phyloP scores from a whole-genome alignment of 345 rosid genomes.

The Kandelia obovata region DNA sequence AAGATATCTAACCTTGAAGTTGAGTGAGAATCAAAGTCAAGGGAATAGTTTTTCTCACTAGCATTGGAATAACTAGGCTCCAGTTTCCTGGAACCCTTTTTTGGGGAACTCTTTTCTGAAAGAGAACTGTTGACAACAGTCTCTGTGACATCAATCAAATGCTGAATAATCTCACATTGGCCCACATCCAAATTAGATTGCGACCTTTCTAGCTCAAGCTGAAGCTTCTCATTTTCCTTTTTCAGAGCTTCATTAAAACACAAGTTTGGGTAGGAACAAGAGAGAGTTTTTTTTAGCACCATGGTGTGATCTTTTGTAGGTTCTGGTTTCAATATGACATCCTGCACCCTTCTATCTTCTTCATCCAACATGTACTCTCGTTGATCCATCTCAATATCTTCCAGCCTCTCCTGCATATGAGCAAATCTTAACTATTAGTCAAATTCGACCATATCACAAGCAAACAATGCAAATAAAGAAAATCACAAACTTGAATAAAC shows the following conservation, averaged over 20 bases:
- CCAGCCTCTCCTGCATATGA: slow-evolving; percentile 69
- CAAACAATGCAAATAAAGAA: background rate
- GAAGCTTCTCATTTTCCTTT: slow-evolving; percentile 78
- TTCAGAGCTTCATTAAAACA: slow-evolving; percentile 73
- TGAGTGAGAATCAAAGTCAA: slow-evolving; percentile 40
- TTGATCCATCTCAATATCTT: slow-evolving; percentile 86
- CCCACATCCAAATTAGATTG: slow-evolving; percentile 74
- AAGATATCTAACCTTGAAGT: slow-evolving; percentile 57
- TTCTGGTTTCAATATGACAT: slow-evolving; percentile 69
- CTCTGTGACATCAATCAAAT: slow-evolving; percentile 77
- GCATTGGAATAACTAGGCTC: slow-evolving; percentile 46
- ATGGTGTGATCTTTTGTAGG: slow-evolving; percentile 58
- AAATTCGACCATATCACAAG: background rate
- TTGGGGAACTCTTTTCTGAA: slow-evolving; percentile 41
- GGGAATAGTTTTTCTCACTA: slow-evolving; percentile 42
- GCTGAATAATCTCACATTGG: slow-evolving; percentile 91
- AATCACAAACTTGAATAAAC: background rate
- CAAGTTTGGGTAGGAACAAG: slow-evolving; percentile 84
- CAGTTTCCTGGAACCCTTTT: slow-evolving; percentile 48
- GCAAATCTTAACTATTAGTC: slow-evolving; percentile 5
- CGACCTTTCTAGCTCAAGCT: slow-evolving; percentile 72
- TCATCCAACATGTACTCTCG: slow-evolving; percentile 84
- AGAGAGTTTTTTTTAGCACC: slow-evolving; percentile 75
- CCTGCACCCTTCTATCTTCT: slow-evolving; percentile 86
- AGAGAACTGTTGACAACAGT: slow-evolving; percentile 43